Evolutionary conservation across 192 early-diverging fungal species (phyloP).

Genomic region (Mortierella hygrophila): DNA sequence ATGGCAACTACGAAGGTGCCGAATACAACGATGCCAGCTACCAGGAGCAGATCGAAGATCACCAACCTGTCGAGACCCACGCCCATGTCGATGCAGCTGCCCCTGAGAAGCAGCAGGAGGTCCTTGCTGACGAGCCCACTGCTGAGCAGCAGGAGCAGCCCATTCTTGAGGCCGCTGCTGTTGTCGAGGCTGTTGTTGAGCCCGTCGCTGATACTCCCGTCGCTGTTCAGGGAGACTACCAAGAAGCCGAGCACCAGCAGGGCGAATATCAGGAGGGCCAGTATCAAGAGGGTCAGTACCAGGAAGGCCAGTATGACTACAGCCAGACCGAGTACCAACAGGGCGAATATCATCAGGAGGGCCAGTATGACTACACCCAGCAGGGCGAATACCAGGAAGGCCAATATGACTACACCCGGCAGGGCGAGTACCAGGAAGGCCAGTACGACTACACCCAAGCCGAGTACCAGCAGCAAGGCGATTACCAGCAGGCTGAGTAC

Average conservation of each 20-base stretch:
- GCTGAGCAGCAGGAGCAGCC: conserved; percentile 18
- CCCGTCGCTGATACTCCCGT: not conserved
- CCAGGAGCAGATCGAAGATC: not conserved
- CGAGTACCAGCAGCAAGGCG: conserved; percentile 30
- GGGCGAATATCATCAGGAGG: conserved; percentile 43
- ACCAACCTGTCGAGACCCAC: not conserved
- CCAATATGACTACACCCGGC: conserved; percentile 21
- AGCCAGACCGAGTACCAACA: conserved; percentile 27
- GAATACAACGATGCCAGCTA: conserved; percentile 23
- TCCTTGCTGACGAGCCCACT: conserved; percentile 35
- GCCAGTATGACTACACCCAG: conserved; percentile 21
- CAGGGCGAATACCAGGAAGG: conserved; percentile 30
- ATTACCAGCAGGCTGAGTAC: conserved; percentile 29
- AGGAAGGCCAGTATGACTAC: conserved; percentile 18
- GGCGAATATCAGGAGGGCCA: conserved; percentile 33
- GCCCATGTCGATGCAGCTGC: not conserved
- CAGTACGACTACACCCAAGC: conserved; percentile 14
- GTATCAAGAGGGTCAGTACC: conserved; percentile 41
- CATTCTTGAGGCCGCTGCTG: not conserved
- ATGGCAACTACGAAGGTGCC: conserved; percentile 3
- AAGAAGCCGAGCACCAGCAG: conserved; percentile 26
- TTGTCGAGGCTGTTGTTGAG: conserved; percentile 5
- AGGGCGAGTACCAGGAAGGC: conserved; percentile 24
- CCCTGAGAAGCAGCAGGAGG: not conserved
- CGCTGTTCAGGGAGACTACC: conserved; percentile 21